Conservation (phyloP, 2,329 filamentous ascomycete species). For the Colletotrichum eremochloae region DNA sequence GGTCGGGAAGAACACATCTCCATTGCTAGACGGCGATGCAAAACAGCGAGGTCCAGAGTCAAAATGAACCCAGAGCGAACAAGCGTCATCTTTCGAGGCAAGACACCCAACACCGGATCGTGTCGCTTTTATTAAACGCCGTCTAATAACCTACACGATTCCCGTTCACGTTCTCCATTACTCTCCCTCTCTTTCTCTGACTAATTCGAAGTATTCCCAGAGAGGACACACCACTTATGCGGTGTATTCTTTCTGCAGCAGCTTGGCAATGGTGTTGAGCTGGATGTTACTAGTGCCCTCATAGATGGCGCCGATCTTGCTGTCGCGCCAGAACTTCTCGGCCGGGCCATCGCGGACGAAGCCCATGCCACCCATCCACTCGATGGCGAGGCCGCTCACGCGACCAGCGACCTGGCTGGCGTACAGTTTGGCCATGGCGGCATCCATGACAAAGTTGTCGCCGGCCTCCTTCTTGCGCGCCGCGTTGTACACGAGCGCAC, state of each 20-base stretch:
- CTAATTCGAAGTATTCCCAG: not conserved
- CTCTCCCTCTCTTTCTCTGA: not conserved
- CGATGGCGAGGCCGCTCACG: slow-evolving; percentile 87
- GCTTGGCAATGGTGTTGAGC: slow-evolving; percentile 75
- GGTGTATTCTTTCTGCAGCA: slow-evolving; percentile 73
- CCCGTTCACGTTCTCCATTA: slow-evolving; percentile 5
- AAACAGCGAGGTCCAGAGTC: not conserved
- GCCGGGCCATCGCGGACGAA: slow-evolving; percentile 96
- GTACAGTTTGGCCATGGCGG: slow-evolving; percentile 98
- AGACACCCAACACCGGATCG: slow-evolving; percentile 29
- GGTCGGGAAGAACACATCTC: not conserved
- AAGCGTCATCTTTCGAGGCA: not conserved
- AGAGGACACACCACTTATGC: slow-evolving; percentile 44
- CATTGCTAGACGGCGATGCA: not conserved
- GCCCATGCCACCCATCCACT: slow-evolving; percentile 99
- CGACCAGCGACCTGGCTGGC: slow-evolving; percentile 91
- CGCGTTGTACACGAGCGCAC: slow-evolving; percentile 94
- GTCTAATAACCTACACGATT: slow-evolving; percentile 35
- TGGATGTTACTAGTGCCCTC: slow-evolving; percentile 89
- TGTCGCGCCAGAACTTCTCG: slow-evolving; percentile 98
- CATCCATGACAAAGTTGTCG: slow-evolving; percentile 93
- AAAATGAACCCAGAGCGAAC: not conserved
- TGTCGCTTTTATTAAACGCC: slow-evolving; percentile 40
- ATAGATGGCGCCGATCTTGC: slow-evolving; percentile 98
- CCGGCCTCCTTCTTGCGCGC: slow-evolving; percentile 98